Percentiles rank a stretch among this genome's conserved stretches.
These are phyloP conservation scores for Calamus simplicifolius DNA, from an alignment of 176 grass and related monocot species.

Conservation along the genomic window DNA sequence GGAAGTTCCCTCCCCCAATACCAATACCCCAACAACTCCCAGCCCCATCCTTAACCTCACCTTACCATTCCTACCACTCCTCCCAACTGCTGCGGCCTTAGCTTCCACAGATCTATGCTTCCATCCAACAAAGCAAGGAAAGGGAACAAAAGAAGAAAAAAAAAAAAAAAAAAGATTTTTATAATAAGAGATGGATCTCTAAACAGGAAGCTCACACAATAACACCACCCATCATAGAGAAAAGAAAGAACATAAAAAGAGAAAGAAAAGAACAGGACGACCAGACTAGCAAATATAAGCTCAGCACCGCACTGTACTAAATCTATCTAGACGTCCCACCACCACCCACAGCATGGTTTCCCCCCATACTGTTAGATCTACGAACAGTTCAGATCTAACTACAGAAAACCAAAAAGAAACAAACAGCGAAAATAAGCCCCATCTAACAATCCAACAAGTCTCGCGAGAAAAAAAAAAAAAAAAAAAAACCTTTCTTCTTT, in stretches of 20 bases:
- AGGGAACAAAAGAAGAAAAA: constrained; percentile 2
- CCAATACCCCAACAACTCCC: constrained; percentile 1
- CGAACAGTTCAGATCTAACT: constrained; percentile 30
- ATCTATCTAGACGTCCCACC: constrained; percentile 54
- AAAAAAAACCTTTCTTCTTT: too few species aligned
- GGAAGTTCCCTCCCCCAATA: background rate
- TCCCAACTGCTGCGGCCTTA: constrained; percentile 2
- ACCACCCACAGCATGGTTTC: constrained; percentile 19
- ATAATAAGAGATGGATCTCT: background rate
- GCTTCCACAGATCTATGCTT: constrained; percentile 34
- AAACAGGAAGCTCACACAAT: background rate
- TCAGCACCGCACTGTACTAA: constrained; percentile 35
- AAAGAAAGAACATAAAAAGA: constrained; percentile 42
- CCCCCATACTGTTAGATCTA: too few species aligned
- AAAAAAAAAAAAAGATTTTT: constrained; percentile 1
- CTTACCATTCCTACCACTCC: constrained; percentile 16
- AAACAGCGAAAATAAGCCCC: background rate
- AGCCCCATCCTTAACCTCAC: too few species aligned
- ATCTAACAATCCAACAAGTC: too few species aligned
- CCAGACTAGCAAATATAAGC: constrained; percentile 27
- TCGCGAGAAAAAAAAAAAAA: too few species aligned
- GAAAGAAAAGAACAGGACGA: constrained; percentile 44
- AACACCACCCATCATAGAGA: constrained; percentile 17
- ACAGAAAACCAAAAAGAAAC: constrained; percentile 14
- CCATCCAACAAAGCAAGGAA: constrained; percentile 30